Evolutionary conservation across 768 basidiomycete genomes (phyloP).

Genomic region (Zangia roseola): DNA sequence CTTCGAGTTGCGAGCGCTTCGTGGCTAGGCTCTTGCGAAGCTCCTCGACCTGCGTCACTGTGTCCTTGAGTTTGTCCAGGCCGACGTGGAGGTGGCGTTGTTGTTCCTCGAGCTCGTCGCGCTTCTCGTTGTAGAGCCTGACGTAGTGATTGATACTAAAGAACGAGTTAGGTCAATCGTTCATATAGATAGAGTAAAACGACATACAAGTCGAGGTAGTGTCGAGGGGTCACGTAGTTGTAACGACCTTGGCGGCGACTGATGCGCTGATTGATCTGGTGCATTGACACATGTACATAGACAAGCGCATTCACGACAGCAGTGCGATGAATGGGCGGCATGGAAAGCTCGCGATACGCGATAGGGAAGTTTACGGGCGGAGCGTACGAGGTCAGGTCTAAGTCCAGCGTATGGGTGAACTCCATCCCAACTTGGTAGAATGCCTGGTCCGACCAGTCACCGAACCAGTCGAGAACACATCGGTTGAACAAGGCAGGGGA

Average conservation of each 20-base stretch:
- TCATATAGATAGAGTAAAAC: constrained; percentile 1
- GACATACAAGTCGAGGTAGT: constrained; percentile 97
- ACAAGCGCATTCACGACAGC: constrained; percentile 95
- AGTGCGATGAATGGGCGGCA: constrained; percentile 87
- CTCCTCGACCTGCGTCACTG: constrained; percentile 96
- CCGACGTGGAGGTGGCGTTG: constrained; percentile 98
- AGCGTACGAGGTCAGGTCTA: constrained; percentile 80
- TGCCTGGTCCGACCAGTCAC: constrained; percentile 98
- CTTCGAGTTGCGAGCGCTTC: constrained; percentile 88
- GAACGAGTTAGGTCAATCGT: constrained; percentile 3
- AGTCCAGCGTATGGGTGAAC: constrained; percentile 91
- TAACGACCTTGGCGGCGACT: constrained; percentile 93
- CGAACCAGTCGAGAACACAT: constrained; percentile 99
- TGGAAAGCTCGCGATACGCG: constrained; percentile 76
- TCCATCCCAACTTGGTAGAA: constrained; percentile 98
- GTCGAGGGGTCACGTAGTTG: constrained; percentile 95
- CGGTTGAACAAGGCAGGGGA: constrained; percentile 98
- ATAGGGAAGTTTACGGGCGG: constrained; percentile 86
- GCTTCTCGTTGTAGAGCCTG: constrained; percentile 90
- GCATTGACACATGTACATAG: constrained; percentile 84
- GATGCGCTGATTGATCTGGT: constrained; percentile 85
- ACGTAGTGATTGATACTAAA: constrained; percentile 96
- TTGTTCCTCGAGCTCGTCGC: constrained; percentile 96
- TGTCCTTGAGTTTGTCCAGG: constrained; percentile 92
- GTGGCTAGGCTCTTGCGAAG: constrained; percentile 91